Evolutionary conservation across 2,329 filamentous ascomycete species (phyloP).

Genomic region (Diaporthe australafricana): DNA sequence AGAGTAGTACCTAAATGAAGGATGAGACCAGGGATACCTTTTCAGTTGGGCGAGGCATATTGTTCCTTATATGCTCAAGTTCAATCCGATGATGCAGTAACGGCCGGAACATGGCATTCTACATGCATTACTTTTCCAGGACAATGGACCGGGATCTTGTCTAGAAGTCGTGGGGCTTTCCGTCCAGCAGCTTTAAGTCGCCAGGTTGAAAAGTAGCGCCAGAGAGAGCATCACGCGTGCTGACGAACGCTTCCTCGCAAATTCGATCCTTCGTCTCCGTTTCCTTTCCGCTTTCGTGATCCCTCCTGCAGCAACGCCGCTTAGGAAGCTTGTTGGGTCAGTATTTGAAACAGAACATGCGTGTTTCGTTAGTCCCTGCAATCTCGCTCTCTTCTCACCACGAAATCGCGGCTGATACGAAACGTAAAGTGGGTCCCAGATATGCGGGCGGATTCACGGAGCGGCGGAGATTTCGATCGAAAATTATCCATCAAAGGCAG

Average conservation of each 20-base stretch:
- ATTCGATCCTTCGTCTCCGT: not conserved
- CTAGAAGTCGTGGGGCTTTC: not conserved
- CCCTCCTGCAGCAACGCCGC: not conserved
- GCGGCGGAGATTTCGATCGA: not conserved
- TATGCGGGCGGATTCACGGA: not conserved
- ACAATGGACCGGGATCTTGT: not conserved
- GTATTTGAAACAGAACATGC: not conserved
- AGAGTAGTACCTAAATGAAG: not conserved
- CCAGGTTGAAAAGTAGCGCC: not conserved
- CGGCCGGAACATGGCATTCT: not conserved
- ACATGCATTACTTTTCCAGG: not conserved
- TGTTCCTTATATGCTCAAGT: not conserved
- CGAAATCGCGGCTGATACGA: not conserved
- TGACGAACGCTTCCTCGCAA: not conserved
- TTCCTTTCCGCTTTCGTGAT: not conserved
- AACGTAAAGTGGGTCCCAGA: slow-evolving; percentile 9
- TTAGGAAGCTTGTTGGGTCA: not conserved
- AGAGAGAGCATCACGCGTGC: not conserved
- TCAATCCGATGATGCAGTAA: not conserved
- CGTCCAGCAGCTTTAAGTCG: not conserved
- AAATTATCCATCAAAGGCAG: not conserved
- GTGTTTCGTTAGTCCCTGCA: not conserved
- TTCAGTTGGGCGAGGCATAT: not conserved
- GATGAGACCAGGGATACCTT: not conserved
- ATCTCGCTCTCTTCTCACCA: slow-evolving; percentile 1